phyloP scores from a whole-genome alignment of 768 basidiomycete species.

The Tricholoma saponaceum region DNA sequence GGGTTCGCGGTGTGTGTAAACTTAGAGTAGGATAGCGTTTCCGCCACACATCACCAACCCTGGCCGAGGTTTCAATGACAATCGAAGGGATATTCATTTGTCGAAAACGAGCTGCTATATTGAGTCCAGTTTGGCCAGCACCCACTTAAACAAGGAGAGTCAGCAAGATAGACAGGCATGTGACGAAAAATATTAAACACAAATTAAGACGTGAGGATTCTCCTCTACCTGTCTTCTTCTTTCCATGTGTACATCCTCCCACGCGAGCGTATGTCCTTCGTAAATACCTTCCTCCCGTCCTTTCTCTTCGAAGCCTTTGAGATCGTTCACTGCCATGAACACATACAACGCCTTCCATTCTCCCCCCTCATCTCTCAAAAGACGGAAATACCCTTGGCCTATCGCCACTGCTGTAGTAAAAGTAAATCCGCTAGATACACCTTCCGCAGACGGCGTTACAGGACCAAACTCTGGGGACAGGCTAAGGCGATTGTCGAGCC shows the following conservation, averaged over 20 bases:
- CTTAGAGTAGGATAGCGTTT: conserved; percentile 43
- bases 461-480: conserved; percentile 16
- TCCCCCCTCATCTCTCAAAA: conserved; percentile 18
- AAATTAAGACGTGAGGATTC: conserved; percentile 35
- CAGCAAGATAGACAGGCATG: neutral
- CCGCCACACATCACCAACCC: conserved; percentile 61
- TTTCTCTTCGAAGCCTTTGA: conserved; percentile 32
- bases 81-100: conserved; percentile 48
- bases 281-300: conserved; percentile 27
- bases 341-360: conserved; percentile 34
- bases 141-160: conserved; percentile 43
- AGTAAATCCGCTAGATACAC: conserved; percentile 32
- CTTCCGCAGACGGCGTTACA: conserved; percentile 11
- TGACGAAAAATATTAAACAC: conserved; percentile 19
- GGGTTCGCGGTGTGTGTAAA: conserved; percentile 32
- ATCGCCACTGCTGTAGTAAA: conserved; percentile 28
- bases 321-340: conserved; percentile 25
- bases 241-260: conserved; percentile 29
- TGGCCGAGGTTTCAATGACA: conserved; percentile 51
- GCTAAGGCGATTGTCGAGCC: conserved; percentile 20
- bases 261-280: conserved; percentile 30
- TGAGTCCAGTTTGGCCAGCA: conserved; percentile 60
- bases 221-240: conserved; percentile 32
- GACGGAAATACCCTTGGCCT: conserved; percentile 31
- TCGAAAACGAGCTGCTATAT: conserved; percentile 56